Evolutionary conservation across 768 basidiomycete genomes (phyloP).

Genomic region (Grammothele lineata): DNA sequence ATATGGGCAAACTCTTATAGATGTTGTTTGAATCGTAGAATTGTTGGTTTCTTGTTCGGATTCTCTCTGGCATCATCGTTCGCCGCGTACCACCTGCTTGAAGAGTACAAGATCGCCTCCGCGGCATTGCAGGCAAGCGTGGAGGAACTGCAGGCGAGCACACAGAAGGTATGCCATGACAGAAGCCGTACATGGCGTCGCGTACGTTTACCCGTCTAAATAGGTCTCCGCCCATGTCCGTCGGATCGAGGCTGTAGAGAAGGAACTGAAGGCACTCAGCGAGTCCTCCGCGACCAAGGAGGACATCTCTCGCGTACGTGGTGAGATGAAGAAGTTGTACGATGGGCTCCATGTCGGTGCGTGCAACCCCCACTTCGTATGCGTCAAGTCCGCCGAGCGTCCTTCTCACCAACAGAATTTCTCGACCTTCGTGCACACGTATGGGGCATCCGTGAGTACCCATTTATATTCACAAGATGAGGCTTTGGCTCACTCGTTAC

Average conservation of each 20-base stretch:
- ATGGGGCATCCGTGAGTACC: slow-evolving; percentile 87
- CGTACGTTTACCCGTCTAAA: neutral
- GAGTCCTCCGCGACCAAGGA: slow-evolving; percentile 71
- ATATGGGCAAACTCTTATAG: no score
- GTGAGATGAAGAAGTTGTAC: slow-evolving; percentile 84
- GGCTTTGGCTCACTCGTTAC: no score
- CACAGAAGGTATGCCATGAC: slow-evolving; percentile 62
- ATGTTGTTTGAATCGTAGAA: slow-evolving; percentile 36
- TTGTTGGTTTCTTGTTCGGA: slow-evolving; percentile 83
- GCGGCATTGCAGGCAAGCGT: slow-evolving; percentile 86
- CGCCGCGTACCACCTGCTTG: slow-evolving; percentile 83
- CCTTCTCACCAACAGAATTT: slow-evolving; percentile 50
- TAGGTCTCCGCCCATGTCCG: slow-evolving; percentile 82
- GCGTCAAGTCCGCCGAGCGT: neutral
- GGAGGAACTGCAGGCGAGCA: slow-evolving; percentile 79
- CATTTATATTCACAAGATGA: no score
- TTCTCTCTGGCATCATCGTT: slow-evolving; percentile 86
- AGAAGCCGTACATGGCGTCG: no score
- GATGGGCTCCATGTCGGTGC: slow-evolving; percentile 77
- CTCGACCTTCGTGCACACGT: slow-evolving; percentile 77
- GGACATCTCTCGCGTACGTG: slow-evolving; percentile 68
- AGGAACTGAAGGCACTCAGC: slow-evolving; percentile 74
- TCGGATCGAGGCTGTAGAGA: slow-evolving; percentile 84
- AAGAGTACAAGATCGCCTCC: slow-evolving; percentile 88
- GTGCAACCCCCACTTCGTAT: slow-evolving; percentile 18